Conservation (phyloP, 2,329 filamentous ascomycete species). For the Arthrobotrys entomopaga region DNA sequence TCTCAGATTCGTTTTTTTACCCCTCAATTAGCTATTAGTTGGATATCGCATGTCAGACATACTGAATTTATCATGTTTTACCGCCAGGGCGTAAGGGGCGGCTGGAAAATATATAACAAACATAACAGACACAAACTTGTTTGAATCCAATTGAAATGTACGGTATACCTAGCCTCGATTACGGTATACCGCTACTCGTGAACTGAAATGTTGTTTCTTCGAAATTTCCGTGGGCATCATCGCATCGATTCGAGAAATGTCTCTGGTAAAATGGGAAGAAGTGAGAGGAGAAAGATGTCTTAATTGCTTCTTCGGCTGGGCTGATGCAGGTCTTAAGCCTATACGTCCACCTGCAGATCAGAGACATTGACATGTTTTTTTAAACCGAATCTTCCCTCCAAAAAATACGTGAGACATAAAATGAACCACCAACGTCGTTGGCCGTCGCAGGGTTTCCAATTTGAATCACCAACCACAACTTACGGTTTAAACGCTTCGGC, state of each 20-base stretch:
- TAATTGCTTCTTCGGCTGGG: slow-evolving; percentile 39
- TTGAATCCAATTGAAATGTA: too few relatives aligned
- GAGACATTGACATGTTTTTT: slow-evolving; percentile 39
- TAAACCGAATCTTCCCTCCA: slow-evolving; percentile 20
- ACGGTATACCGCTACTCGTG: too few relatives aligned
- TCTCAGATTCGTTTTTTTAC: slow-evolving; percentile 5
- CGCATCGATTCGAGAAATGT: slow-evolving; percentile 14
- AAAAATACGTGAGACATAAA: slow-evolving; percentile 28
- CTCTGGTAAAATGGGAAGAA: neutral
- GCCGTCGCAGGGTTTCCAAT: too few relatives aligned
- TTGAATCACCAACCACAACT: neutral
- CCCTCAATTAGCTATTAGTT: slow-evolving; percentile 16
- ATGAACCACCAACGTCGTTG: slow-evolving; percentile 31
- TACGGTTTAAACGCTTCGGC: neutral
- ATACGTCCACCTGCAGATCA: slow-evolving; percentile 37
- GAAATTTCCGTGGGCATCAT: slow-evolving; percentile 19
- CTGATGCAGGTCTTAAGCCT: slow-evolving; percentile 45
- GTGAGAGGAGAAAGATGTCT: slow-evolving; percentile 18
- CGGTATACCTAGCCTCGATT: too few relatives aligned
- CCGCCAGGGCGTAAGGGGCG: slow-evolving; percentile 16
- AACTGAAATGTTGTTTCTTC: slow-evolving; percentile 3
- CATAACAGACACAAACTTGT: too few relatives aligned
- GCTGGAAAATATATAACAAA: slow-evolving; percentile 30
- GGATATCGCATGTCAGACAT: slow-evolving; percentile 39
- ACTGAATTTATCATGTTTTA: slow-evolving; percentile 9